phyloP scores from a whole-genome alignment of 2,329 filamentous ascomycete species.

The Cryphonectria carpinicola region DNA sequence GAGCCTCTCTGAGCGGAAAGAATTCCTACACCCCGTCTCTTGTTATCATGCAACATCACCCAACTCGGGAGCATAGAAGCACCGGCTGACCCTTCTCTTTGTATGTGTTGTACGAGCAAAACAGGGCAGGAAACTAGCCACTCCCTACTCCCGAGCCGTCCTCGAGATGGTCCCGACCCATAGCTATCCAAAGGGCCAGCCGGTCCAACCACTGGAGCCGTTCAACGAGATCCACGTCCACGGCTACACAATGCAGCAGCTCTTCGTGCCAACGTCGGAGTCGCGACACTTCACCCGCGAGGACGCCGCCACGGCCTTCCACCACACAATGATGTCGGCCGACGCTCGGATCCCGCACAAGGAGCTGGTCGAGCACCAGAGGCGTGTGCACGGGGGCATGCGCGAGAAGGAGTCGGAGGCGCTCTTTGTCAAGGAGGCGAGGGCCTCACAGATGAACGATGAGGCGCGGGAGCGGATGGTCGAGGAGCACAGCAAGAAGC shows the following conservation, averaged over 20 bases:
- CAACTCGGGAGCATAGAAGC: slow-evolving; percentile 19
- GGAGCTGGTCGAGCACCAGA: slow-evolving; percentile 62
- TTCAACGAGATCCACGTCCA: slow-evolving; percentile 70
- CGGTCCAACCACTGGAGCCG: slow-evolving; percentile 54
- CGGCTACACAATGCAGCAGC: slow-evolving; percentile 62
- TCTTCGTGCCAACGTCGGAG: slow-evolving; percentile 68
- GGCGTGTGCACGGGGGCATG: slow-evolving; percentile 46
- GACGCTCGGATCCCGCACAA: slow-evolving; percentile 66
- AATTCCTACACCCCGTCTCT: slow-evolving; percentile 25
- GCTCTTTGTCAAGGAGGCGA: slow-evolving; percentile 44
- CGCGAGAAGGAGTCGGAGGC: slow-evolving; percentile 42
- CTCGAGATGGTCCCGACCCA: slow-evolving; percentile 79
- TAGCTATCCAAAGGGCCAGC: slow-evolving; percentile 55
- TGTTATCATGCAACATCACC: slow-evolving; percentile 19
- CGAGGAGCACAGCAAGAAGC: slow-evolving; percentile 41
- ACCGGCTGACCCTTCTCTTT: slow-evolving; percentile 31
- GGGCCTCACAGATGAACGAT: slow-evolving; percentile 49
- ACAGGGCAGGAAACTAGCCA: slow-evolving; percentile 77
- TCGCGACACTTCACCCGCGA: slow-evolving; percentile 66
- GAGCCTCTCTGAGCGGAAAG: slow-evolving; percentile 69
- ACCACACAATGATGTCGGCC: slow-evolving; percentile 61
- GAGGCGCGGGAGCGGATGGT: slow-evolving; percentile 43
- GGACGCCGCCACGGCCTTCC: slow-evolving; percentile 68
- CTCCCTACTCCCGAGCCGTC: slow-evolving; percentile 76
- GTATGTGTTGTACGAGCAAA: slow-evolving; percentile 1